These are phyloP conservation scores for Pythium grandisporangium DNA, from an alignment of 352 stramenopile genomes.

Conservation along the genomic window DNA sequence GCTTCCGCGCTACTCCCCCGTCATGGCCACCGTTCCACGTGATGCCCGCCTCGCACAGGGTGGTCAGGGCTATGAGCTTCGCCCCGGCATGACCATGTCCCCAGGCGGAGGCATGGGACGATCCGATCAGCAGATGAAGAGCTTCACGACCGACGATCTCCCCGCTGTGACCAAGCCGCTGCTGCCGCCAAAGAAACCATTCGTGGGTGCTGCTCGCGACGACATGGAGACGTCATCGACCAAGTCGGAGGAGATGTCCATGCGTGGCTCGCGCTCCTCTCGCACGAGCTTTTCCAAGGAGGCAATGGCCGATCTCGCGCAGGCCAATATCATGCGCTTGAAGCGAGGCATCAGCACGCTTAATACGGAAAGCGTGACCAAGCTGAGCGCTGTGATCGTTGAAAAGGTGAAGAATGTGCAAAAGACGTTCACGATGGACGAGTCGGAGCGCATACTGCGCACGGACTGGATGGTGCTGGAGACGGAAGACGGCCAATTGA, in stretches of 20 bases:
- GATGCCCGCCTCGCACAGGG: constrained; percentile 14
- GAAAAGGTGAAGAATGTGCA: constrained; percentile 69
- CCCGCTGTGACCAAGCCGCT: constrained; percentile 39
- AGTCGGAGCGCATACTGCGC: constrained; percentile 59
- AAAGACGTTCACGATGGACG: constrained; percentile 52
- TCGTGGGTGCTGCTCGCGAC: too few relatives aligned
- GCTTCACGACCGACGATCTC: constrained; percentile 76
- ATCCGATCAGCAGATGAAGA: constrained; percentile 21
- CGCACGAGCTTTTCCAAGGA: too few relatives aligned
- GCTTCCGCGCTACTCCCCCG: too few relatives aligned
- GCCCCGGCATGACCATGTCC: constrained; percentile 32
- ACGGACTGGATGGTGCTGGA: constrained; percentile 74
- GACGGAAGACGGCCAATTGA: constrained; percentile 67
- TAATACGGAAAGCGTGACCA: constrained; percentile 39
- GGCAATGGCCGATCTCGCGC: constrained; percentile 11
- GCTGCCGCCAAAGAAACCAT: constrained; percentile 17
- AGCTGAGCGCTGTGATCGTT: constrained; percentile 33
- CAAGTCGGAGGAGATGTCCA: constrained; percentile 10
- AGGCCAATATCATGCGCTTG: constrained; percentile 39
- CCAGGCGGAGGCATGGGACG: constrained; percentile 14
- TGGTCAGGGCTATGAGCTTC: constrained; percentile 11
- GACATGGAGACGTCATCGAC: too few relatives aligned
- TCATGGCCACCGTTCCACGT: constrained; percentile 18
- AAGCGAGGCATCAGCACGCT: constrained; percentile 15
- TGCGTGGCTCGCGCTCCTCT: too few relatives aligned